Conservation (phyloP, 495 filamentous ascomycete species). For the Beverwykella pulmonaria region DNA sequence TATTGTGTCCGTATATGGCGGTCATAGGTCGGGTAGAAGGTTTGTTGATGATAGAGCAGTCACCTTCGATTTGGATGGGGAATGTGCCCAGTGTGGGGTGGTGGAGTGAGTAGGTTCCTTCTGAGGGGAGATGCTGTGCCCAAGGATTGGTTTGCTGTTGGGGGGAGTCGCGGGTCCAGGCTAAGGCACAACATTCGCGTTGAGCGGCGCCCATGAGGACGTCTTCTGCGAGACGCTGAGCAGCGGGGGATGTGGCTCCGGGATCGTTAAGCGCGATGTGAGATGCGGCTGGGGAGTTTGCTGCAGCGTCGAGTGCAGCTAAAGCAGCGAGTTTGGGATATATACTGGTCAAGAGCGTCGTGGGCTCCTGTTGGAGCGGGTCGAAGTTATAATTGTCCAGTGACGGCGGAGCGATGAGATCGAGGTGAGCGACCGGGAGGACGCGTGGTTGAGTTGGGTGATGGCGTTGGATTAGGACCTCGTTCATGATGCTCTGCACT, state of each 20-base stretch:
- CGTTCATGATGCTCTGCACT: conserved; percentile 30
- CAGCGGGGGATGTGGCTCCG: conserved; percentile 45
- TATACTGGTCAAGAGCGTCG: conserved; percentile 66
- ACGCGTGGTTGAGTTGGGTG: conserved; percentile 38
- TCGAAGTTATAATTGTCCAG: conserved; percentile 38
- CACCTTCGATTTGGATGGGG: conserved; percentile 50
- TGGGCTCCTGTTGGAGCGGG: conserved; percentile 38
- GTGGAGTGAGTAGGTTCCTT: conserved; percentile 65
- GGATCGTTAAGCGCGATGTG: conserved; percentile 49
- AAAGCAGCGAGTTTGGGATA: conserved; percentile 71
- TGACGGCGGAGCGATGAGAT: conserved; percentile 38
- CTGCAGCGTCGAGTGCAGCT: conserved; percentile 67
- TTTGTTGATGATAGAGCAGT: conserved; percentile 48
- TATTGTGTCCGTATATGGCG: conserved; percentile 38
- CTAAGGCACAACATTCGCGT: conserved; percentile 70
- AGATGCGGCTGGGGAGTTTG: conserved; percentile 50
- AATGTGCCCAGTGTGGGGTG: conserved; percentile 62
- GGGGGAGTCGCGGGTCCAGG: conserved; percentile 52
- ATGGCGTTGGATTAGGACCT: conserved; percentile 40
- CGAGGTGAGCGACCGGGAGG: conserved; percentile 39
- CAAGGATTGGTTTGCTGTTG: conserved; percentile 32
- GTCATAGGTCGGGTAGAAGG: conserved; percentile 36
- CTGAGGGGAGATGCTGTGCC: conserved; percentile 51
- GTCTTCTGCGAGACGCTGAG: conserved; percentile 53
- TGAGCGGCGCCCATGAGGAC: conserved; percentile 66